A percentile compares a stretch with the other conserved stretches of the same genome.
These are phyloP conservation scores for Alternaria metachromatica DNA, from an alignment of 2,329 filamentous ascomycete genomes.

Conservation along the genomic window DNA sequence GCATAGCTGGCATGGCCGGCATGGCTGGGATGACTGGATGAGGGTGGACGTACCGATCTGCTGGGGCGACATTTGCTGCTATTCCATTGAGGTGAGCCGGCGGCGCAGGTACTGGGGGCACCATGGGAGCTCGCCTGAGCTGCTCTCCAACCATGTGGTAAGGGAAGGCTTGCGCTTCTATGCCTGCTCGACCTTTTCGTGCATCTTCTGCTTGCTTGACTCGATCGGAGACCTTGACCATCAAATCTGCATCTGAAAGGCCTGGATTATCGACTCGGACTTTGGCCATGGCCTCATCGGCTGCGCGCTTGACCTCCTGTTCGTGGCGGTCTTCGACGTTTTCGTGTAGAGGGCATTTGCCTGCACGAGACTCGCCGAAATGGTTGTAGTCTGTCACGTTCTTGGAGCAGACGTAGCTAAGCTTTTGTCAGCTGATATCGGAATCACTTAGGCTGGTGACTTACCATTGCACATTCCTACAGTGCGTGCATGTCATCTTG, in stretches of 20 bases:
- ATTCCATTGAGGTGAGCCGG: not conserved
- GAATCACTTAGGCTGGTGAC: slow-evolving; percentile 10
- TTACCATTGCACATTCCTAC: slow-evolving; percentile 62
- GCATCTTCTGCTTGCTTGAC: slow-evolving; percentile 50
- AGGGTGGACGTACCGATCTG: slow-evolving; percentile 21
- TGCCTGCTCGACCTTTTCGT: slow-evolving; percentile 26
- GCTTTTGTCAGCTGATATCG: slow-evolving; percentile 4
- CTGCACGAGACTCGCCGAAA: slow-evolving; percentile 62
- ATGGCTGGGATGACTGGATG: not conserved
- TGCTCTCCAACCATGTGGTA: slow-evolving; percentile 29
- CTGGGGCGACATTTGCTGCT: not conserved
- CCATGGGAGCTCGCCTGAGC: slow-evolving; percentile 12
- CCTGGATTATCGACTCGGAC: slow-evolving; percentile 66
- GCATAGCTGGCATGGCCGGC: not conserved
- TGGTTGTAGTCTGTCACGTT: slow-evolving; percentile 70
- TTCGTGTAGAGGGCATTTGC: slow-evolving; percentile 73
- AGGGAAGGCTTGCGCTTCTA: slow-evolving; percentile 23
- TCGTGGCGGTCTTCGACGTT: slow-evolving; percentile 65
- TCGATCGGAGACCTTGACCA: slow-evolving; percentile 63
- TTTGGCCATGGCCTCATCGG: slow-evolving; percentile 63
- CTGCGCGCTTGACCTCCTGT: slow-evolving; percentile 68
- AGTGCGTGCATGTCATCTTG: slow-evolving; percentile 77
- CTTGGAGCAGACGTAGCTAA: slow-evolving; percentile 74
- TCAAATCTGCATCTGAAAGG: slow-evolving; percentile 64
- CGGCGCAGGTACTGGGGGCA: not conserved